Percentiles rank a stretch among this genome's conserved stretches.
These are phyloP conservation scores for Ceratobasidium sp. DNA, from an alignment of 1,284 basidiomycete species.

Conservation along the genomic window DNA sequence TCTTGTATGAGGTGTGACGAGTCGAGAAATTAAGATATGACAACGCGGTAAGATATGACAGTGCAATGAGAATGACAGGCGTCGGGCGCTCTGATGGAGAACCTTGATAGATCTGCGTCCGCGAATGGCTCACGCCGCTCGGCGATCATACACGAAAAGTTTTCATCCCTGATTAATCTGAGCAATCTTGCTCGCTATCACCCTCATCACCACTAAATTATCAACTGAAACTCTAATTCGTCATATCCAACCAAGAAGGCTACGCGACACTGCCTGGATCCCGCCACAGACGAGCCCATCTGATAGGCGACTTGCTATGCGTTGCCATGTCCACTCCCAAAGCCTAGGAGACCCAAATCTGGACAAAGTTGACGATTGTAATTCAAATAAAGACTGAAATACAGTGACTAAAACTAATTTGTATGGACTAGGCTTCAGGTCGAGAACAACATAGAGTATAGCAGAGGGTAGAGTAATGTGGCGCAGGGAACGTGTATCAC, in stretches of 20 bases:
- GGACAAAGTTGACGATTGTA: not conserved
- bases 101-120: too few relatives aligned
- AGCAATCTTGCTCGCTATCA: constrained; percentile 12
- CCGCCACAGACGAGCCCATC: too few relatives aligned
- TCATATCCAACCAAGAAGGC: not conserved
- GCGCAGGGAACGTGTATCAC: constrained; percentile 27
- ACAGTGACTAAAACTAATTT: constrained; percentile 22
- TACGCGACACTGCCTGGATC: not conserved
- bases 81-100: too few relatives aligned
- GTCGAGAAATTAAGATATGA: too few relatives aligned
- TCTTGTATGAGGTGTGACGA: too few relatives aligned
- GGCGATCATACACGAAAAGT: constrained; percentile 12
- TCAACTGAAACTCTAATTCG: not conserved
- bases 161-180: constrained; percentile 7
- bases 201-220: constrained; percentile 8
- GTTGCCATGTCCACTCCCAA: too few relatives aligned
- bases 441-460: constrained; percentile 12
- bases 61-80: too few relatives aligned
- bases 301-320: too few relatives aligned
- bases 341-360: too few relatives aligned
- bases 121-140: constrained; percentile 11
- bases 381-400: constrained; percentile 35
- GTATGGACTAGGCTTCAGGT: constrained; percentile 21
- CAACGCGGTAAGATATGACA: too few relatives aligned
- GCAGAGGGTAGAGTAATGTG: constrained; percentile 1